These are phyloP conservation scores for Citrus australasica DNA, from an alignment of 345 rosid species.

Conservation along the genomic window DNA sequence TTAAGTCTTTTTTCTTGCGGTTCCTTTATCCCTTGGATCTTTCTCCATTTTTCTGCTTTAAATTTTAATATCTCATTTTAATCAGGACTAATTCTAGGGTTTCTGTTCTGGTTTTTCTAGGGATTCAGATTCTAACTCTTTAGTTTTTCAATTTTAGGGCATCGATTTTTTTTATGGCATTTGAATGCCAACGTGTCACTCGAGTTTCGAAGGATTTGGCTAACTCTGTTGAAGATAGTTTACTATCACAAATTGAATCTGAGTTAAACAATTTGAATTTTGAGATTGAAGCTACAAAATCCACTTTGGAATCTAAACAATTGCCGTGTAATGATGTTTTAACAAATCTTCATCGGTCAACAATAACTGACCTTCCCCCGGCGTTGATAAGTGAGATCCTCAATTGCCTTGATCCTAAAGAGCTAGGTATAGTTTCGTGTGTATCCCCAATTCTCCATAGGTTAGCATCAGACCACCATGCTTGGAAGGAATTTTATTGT, in stretches of 20 bases:
- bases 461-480: slow-evolving; percentile 74
- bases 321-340: slow-evolving; percentile 35
- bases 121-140: neutral
- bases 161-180: slow-evolving; percentile 64
- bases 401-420: slow-evolving; percentile 75
- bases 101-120: neutral
- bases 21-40: neutral
- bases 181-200: slow-evolving; percentile 61
- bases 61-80: neutral
- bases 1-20: neutral
- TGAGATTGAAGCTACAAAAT: slow-evolving; percentile 26
- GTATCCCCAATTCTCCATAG: slow-evolving; percentile 64
- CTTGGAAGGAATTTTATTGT: slow-evolving; percentile 82
- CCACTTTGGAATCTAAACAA: slow-evolving; percentile 19
- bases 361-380: slow-evolving; percentile 77
- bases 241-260: neutral
- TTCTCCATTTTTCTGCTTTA: neutral
- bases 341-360: slow-evolving; percentile 28
- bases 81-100: neutral
- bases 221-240: slow-evolving; percentile 19
- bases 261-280: neutral
- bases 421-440: slow-evolving; percentile 82
- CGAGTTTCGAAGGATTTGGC: slow-evolving; percentile 26
- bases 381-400: slow-evolving; percentile 80
- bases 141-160: slow-evolving; percentile 1